phyloP scores from a whole-genome alignment of 2,329 filamentous ascomycete species.

The Hortaea werneckii region DNA sequence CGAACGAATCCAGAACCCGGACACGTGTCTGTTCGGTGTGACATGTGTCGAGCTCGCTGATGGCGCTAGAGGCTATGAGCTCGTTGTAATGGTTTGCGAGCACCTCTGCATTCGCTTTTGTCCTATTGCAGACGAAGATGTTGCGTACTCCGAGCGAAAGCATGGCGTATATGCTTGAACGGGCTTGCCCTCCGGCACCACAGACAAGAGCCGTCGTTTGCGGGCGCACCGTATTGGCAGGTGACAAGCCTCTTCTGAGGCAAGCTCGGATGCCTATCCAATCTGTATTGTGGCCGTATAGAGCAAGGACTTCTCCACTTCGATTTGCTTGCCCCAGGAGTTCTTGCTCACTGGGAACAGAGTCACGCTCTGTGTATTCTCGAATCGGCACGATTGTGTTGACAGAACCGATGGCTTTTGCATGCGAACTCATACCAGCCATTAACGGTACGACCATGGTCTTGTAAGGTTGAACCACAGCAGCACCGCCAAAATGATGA shows the following conservation, averaged over 20 bases:
- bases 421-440: constrained; percentile 59
- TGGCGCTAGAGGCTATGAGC: constrained; percentile 28
- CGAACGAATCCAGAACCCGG: constrained; percentile 47
- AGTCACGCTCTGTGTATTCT: constrained; percentile 45
- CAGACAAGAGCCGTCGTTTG: constrained; percentile 45
- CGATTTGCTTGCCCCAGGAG: constrained; percentile 50
- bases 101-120: constrained; percentile 53
- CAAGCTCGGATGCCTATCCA: constrained; percentile 71
- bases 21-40: constrained; percentile 28
- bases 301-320: constrained; percentile 54
- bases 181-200: constrained; percentile 63
- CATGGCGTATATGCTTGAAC: constrained; percentile 69
- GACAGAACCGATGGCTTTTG: constrained; percentile 63
- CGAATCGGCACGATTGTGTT: constrained; percentile 68
- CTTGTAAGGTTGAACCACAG: constrained; percentile 64
- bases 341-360: constrained; percentile 44
- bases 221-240: constrained; percentile 50
- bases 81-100: constrained; percentile 62
- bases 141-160: constrained; percentile 66
- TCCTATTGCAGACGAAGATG: constrained; percentile 66
- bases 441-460: constrained; percentile 57
- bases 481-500: constrained; percentile 60
- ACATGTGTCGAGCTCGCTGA: constrained; percentile 12
- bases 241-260: constrained; percentile 61
- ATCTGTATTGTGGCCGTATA: constrained; percentile 73